These are phyloP conservation scores for Bocquillonia castaneifolia DNA, from an alignment of 441 rosid species.

Conservation along the genomic window DNA sequence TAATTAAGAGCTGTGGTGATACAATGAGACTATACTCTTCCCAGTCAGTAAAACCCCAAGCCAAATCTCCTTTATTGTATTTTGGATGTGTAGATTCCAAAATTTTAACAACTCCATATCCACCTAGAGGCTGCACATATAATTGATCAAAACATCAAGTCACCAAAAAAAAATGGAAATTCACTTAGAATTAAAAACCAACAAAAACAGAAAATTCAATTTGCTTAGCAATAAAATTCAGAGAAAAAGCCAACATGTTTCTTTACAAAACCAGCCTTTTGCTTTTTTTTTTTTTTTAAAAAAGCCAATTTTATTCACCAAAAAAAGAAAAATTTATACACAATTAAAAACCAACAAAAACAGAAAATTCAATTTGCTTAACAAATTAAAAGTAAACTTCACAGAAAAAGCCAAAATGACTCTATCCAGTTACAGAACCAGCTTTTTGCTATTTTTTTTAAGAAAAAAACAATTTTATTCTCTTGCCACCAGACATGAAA, in stretches of 20 bases:
- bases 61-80: constrained; percentile 58
- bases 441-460: too few relatives aligned
- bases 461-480: too few relatives aligned
- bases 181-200: not conserved
- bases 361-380: not conserved
- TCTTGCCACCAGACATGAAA: too few relatives aligned
- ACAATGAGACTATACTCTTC: constrained; percentile 67
- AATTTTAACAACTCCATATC: constrained; percentile 64
- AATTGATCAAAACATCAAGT: constrained; percentile 20
- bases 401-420: not conserved
- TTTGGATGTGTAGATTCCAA: constrained; percentile 57
- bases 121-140: constrained; percentile 51
- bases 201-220: not conserved
- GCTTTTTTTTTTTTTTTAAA: too few relatives aligned
- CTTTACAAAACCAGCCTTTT: too few relatives aligned
- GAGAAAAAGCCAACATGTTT: not conserved
- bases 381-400: too few relatives aligned
- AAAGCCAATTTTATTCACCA: too few relatives aligned
- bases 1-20: constrained; percentile 40
- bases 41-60: constrained; percentile 61
- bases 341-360: not conserved
- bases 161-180: not conserved
- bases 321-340: not conserved
- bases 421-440: too few relatives aligned
- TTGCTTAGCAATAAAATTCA: too few relatives aligned